Conservation (phyloP, 495 filamentous ascomycete species). For the Penicillium salamii region DNA sequence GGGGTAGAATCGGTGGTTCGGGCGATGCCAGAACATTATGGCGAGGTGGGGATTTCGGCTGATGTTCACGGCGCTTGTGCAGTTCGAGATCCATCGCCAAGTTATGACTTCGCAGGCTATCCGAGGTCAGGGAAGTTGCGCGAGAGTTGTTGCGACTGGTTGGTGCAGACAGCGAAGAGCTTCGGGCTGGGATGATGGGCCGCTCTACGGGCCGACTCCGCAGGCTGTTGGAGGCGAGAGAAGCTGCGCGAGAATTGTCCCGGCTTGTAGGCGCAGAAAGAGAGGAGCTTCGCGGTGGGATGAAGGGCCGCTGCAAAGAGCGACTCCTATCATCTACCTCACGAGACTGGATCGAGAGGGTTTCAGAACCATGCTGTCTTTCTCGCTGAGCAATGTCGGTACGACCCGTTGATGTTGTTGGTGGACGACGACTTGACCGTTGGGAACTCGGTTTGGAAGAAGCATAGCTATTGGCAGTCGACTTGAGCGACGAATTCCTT, state of each 20-base stretch:
- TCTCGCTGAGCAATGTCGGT: constrained; percentile 30
- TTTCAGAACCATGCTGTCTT: constrained; percentile 42
- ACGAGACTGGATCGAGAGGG: constrained; percentile 24
- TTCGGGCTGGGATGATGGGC: constrained; percentile 57
- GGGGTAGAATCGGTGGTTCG: constrained; percentile 10
- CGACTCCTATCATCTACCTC: constrained; percentile 27
- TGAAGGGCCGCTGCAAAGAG: constrained; percentile 45
- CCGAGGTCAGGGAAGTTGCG: constrained; percentile 58
- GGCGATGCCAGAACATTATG: constrained; percentile 15
- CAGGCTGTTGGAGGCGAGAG: constrained; percentile 57
- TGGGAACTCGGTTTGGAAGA: constrained; percentile 39
- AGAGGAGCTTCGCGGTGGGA: constrained; percentile 61
- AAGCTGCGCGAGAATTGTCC: constrained; percentile 61
- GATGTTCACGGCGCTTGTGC: constrained; percentile 21
- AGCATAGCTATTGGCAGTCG: constrained; percentile 35
- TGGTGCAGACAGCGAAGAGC: constrained; percentile 68
- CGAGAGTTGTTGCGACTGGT: constrained; percentile 67
- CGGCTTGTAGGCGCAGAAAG: constrained; percentile 72
- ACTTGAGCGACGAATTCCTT: constrained; percentile 61
- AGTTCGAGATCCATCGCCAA: constrained; percentile 35
- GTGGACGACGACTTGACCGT: constrained; percentile 32
- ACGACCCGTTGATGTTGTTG: constrained; percentile 32
- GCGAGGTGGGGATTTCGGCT: constrained; percentile 25
- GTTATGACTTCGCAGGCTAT: constrained; percentile 60
- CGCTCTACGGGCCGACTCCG: constrained; percentile 37